A percentile compares a stretch with the other conserved stretches of the same genome.
phyloP scores from a whole-genome alignment of 768 basidiomycete genomes.

The Suillus decipiens region DNA sequence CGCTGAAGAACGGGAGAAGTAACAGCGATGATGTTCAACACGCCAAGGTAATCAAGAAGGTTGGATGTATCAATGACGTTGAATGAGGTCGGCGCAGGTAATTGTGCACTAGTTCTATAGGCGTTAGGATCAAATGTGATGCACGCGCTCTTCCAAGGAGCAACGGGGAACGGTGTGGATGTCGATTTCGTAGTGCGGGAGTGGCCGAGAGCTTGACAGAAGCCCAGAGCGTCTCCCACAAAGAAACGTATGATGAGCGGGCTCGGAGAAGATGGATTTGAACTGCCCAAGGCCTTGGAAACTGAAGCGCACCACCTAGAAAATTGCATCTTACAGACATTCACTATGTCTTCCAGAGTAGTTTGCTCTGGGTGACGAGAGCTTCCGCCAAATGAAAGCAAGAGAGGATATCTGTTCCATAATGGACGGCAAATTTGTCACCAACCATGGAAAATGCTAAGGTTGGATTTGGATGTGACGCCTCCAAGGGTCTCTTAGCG shows the following conservation, averaged over 20 bases:
- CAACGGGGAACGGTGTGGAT: conserved; percentile 21
- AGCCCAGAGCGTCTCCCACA: conserved; percentile 29
- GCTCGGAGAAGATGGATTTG: conserved; percentile 4
- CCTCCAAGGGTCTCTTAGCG: conserved; percentile 13
- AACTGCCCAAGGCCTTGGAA: conserved; percentile 13
- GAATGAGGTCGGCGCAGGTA: conserved; percentile 29
- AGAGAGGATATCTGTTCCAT: conserved; percentile 29
- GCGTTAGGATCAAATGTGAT: conserved; percentile 25
- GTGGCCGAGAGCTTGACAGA: conserved; percentile 28
- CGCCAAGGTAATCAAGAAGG: conserved; percentile 31
- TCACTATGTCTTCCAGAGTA: neutral
- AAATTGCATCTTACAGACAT: conserved; percentile 24
- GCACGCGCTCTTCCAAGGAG: conserved; percentile 26
- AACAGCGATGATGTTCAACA: conserved; percentile 28
- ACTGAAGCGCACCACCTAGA: conserved; percentile 30
- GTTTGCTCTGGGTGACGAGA: neutral
- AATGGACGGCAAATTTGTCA: conserved; percentile 30
- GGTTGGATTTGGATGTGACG: conserved; percentile 30
- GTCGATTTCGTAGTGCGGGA: conserved; percentile 11
- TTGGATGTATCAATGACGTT: conserved; percentile 38
- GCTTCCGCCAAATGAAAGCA: conserved; percentile 35
- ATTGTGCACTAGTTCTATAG: conserved; percentile 19
- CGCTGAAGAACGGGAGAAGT: conserved; percentile 26
- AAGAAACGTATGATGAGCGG: conserved; percentile 31
- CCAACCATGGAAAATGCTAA: conserved; percentile 28